Evolutionary conservation across 108 stramenopile genomes (phyloP).

Genomic region (Discostella pseudostelligera): DNA sequence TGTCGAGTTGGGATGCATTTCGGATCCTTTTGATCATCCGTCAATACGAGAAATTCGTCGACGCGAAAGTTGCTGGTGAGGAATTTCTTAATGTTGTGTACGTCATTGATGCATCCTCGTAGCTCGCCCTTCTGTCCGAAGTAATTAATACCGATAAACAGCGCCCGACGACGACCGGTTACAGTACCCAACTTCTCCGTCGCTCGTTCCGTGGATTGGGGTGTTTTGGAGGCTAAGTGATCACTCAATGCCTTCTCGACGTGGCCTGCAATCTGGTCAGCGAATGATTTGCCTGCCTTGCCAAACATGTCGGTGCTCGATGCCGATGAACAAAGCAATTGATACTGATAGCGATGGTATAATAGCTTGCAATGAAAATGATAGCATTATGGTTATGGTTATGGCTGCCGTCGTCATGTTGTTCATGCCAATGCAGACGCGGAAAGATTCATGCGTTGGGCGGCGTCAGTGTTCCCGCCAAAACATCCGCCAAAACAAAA

Average conservation of each 20-base stretch:
- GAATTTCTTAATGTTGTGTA: slow-evolving; percentile 37
- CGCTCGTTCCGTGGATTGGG: slow-evolving; percentile 13
- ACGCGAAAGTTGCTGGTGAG: slow-evolving; percentile 9
- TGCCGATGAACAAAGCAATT: no score
- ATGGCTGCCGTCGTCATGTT: no score
- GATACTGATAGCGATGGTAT: no score
- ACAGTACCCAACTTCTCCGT: slow-evolving; percentile 7
- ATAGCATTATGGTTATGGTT: no score
- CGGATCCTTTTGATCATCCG: slow-evolving; percentile 25
- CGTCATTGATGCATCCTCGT: slow-evolving; percentile 40
- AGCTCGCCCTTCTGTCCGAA: slow-evolving; percentile 38
- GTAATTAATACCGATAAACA: slow-evolving; percentile 44
- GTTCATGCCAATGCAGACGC: no score
- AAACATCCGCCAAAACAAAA: no score
- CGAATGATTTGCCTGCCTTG: slow-evolving; percentile 11
- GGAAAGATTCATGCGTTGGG: no score
- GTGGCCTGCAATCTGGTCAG: slow-evolving; percentile 7
- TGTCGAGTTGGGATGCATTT: slow-evolving; percentile 21
- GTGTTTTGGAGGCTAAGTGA: neutral
- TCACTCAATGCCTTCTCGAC: neutral
- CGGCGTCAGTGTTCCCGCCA: no score
- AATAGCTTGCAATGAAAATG: no score
- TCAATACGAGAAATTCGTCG: slow-evolving; percentile 28
- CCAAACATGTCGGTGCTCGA: slow-evolving; percentile 6
- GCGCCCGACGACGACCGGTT: slow-evolving; percentile 1